Evolutionary conservation across 257 asterid genomes (phyloP), one percentile per base, ranked within the genome.

Genomic region (Thymus mandschuricus): DNA sequence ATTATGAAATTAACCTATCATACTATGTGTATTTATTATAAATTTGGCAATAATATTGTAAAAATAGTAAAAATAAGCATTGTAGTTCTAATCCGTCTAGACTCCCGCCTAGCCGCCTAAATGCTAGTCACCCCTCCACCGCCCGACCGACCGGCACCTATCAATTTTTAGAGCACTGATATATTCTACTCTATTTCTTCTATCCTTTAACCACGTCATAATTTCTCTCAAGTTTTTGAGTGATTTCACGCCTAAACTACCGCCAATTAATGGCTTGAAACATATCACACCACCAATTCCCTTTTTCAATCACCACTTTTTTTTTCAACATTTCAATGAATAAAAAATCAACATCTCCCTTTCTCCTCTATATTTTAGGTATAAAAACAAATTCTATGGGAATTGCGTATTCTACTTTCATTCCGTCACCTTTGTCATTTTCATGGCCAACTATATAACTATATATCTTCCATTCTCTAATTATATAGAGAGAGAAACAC

Each of bases 191-290:
- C 7, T 38, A 38, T 38, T 38, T 38, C 61, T 50, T 30, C 11
- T 69, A 58, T 46, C 34, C 58, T 12, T 11, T 8, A 69, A 69
- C 59, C 21, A 40, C 41, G 35, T 51, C n/a, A 65, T 1, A 15
- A 46, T 0, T 60, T 60, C n/a, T 49, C 8, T 33, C 6, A 4
- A 34, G 5, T 3, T 40, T 45, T 30, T n/a, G 51, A 60, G 62
- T 61, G 76, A 71, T 71, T 58, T 60, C 21, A 60, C 69, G n/a
- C 69, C 61, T 60, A 49, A 71, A 40, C 69, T 27, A 49, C 62
- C 33, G 69, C 69, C 76, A 60, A 0, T 34, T 48, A 34, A 34
- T 2, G 60, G 43, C 33, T 33, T 48, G 69, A 31, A 61, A 10
- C 52, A 60, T 60, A 15, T 59, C 40, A 8, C 21, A n/a, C 67